phyloP scores from a whole-genome alignment of 495 filamentous ascomycete genomes.

The Aspergillus ellipticus region DNA sequence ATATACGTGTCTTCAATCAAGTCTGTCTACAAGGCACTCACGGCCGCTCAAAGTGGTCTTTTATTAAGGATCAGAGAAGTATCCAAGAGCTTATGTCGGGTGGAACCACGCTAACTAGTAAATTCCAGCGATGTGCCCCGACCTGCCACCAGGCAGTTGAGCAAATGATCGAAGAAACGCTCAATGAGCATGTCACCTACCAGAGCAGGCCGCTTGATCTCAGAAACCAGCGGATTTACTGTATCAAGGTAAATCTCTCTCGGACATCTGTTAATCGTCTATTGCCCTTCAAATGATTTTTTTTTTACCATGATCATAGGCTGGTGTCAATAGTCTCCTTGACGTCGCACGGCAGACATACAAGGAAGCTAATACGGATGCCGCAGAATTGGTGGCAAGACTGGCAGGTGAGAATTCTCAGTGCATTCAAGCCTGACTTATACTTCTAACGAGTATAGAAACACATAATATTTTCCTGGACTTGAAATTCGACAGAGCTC shows the following conservation, averaged over 20 bases:
- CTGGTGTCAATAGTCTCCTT: slow-evolving; percentile 79
- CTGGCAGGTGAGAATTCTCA: slow-evolving; percentile 49
- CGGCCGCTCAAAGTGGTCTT: slow-evolving; percentile 60
- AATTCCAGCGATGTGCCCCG: slow-evolving; percentile 56
- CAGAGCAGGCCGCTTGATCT: slow-evolving; percentile 79
- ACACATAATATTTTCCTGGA: slow-evolving; percentile 58
- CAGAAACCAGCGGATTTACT: slow-evolving; percentile 89
- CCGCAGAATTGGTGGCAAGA: slow-evolving; percentile 62
- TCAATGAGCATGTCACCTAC: slow-evolving; percentile 79
- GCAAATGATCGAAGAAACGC: slow-evolving; percentile 60
- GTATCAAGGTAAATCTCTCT: slow-evolving; percentile 62
- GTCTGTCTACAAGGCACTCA: slow-evolving; percentile 64
- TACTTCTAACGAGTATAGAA: slow-evolving; percentile 40
- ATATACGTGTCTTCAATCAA: slow-evolving; percentile 67
- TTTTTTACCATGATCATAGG: slow-evolving; percentile 38
- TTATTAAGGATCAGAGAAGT: slow-evolving; percentile 63
- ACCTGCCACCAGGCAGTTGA: slow-evolving; percentile 57
- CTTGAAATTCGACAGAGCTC: slow-evolving; percentile 68
- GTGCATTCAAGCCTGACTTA: not conserved
- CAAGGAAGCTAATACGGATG: slow-evolving; percentile 77
- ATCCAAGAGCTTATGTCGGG: not conserved
- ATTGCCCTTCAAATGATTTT: too few relatives aligned
- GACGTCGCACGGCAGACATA: slow-evolving; percentile 85
- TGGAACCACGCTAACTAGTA: slow-evolving; percentile 3
- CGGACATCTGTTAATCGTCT: not conserved